Evolutionary conservation across 192 early-diverging fungal genomes (phyloP), one percentile per base, ranked within the genome.

Genomic region (Rhizophlyctis rosea): DNA sequence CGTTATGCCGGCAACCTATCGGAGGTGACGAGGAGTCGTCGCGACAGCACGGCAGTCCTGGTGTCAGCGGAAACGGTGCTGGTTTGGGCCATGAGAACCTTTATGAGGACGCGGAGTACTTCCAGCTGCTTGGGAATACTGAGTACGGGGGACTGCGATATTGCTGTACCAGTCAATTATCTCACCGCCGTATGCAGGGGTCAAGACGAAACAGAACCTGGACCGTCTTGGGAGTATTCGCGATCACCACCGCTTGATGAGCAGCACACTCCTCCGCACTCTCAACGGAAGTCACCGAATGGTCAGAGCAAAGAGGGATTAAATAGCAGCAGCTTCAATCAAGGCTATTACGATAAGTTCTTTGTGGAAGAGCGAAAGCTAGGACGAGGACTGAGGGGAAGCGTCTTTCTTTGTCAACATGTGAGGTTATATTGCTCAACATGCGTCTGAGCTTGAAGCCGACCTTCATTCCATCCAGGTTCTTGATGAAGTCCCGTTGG

Each of bases 331-430:
- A 60, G 68, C 50, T 92, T 95, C 62, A 98, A 98, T 64, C 90
- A 96, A 60, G 96, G 96, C 3, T 98, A 98, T 67, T 98, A 98
- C 62, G 83, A 89, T 32, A 83, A 87, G 4, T 98, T 98, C 62
- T 98, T 98, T 69, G 76, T 89, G 1, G 92, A 96, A 62, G 75
- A 87, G 59, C 78, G 78, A 36, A 95, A 95, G 64, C 76, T 98
- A 3, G 96, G 96, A 18, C 82, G 89, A 59, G 96, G 96, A 0
- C 82, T 86, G 57, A 85, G 95, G 25, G 96, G 96, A 29, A 87
- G 86, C 7, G 96, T 98, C 5, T 95, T 88, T 75, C 77, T 94
- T 0, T 93, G 92, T 51, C 90, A 94, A 57, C 79, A 82, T 56
- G 70, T 80, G 18, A 44, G 18, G 39, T 44, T 44, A 7, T 13